These are phyloP conservation scores for Curvularia sp. DNA, from an alignment of 2,329 filamentous ascomycete species.

Conservation along the genomic window DNA sequence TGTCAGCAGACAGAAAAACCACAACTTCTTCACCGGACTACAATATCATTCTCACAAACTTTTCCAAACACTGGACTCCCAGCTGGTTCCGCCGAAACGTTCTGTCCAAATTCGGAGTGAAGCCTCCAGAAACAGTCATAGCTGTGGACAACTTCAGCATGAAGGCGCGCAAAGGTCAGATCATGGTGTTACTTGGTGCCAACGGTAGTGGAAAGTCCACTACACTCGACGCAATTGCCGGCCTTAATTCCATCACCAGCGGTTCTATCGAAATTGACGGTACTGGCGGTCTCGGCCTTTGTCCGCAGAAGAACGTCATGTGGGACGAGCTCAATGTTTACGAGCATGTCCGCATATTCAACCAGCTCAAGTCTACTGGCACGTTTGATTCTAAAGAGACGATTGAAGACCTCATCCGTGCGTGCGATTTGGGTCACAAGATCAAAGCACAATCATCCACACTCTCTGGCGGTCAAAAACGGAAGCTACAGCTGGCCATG, in stretches of 20 bases:
- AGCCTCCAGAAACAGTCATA: slow-evolving; percentile 68
- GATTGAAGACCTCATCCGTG: slow-evolving; percentile 68
- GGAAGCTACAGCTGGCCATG: slow-evolving; percentile 91
- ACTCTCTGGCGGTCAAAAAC: slow-evolving; percentile 87
- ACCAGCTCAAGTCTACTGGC: slow-evolving; percentile 71
- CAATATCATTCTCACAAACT: slow-evolving; percentile 73
- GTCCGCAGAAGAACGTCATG: slow-evolving; percentile 91
- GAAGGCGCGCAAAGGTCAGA: slow-evolving; percentile 76
- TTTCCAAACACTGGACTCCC: slow-evolving; percentile 80
- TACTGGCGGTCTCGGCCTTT: slow-evolving; percentile 81
- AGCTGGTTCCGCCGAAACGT: slow-evolving; percentile 63
- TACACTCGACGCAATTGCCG: slow-evolving; percentile 85
- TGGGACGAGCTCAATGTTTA: slow-evolving; percentile 88
- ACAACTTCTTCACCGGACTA: slow-evolving; percentile 46
- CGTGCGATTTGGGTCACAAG: slow-evolving; percentile 79
- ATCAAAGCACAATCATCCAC: slow-evolving; percentile 74
- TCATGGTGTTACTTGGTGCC: slow-evolving; percentile 83
- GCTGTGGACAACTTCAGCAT: slow-evolving; percentile 79
- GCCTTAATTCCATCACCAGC: slow-evolving; percentile 76
- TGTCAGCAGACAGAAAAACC: slow-evolving; percentile 61
- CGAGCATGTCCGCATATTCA: slow-evolving; percentile 86
- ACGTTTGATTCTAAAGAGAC: slow-evolving; percentile 63
- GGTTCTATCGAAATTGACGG: slow-evolving; percentile 80
- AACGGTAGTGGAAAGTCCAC: slow-evolving; percentile 93
- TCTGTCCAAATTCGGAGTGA: slow-evolving; percentile 56